Evolutionary conservation across 176 grass and related monocot genomes (phyloP).

Genomic region (Aegilops tauschii): DNA sequence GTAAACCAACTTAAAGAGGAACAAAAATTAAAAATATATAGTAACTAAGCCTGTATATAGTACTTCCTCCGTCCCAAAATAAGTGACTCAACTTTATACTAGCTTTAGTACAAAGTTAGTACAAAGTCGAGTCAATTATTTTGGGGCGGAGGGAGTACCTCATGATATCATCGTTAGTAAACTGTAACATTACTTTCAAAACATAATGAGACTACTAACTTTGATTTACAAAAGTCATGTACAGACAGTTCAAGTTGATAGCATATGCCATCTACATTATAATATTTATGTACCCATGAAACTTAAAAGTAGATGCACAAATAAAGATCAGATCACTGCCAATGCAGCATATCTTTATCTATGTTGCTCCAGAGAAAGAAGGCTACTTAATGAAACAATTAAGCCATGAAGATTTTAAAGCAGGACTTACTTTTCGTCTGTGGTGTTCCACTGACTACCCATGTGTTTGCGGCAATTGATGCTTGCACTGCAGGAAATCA

Average conservation of each 20-base stretch:
- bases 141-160: not conserved
- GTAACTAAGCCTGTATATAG: not conserved
- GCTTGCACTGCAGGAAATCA: slow-evolving; percentile 61
- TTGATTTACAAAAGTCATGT: not conserved
- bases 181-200: not conserved
- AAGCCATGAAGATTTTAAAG: not conserved
- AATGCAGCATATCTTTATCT: not conserved
- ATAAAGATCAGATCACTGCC: not conserved
- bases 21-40: not conserved
- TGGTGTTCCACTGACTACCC: slow-evolving; percentile 71
- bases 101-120: no score
- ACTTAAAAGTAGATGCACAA: not conserved
- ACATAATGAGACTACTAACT: not conserved
- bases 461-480: slow-evolving; percentile 78
- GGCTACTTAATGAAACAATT: slow-evolving; percentile 11
- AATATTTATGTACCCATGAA: not conserved
- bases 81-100: no score
- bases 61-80: no score
- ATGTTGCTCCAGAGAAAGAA: not conserved
- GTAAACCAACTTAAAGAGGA: not conserved
- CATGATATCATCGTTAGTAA: not conserved
- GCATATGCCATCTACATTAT: not conserved
- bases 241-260: not conserved
- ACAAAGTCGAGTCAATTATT: no score
- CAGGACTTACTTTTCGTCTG: slow-evolving; percentile 61